Conservation (phyloP, 2,329 filamentous ascomycete genomes). For the Cladophialophora chaetospira region DNA sequence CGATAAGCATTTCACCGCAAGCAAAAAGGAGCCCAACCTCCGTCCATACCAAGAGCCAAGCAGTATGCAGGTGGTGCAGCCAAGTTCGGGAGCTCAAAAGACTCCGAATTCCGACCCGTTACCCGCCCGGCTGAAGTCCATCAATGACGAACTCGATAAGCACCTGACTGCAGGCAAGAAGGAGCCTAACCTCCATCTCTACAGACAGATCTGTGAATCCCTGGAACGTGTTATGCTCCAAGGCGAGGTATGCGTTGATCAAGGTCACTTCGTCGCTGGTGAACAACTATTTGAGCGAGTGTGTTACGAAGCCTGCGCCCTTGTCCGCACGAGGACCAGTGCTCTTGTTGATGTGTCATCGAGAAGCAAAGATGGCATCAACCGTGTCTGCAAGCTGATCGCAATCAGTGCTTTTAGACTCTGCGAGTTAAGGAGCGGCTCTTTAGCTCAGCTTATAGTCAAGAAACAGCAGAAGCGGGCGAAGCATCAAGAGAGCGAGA, state of each 20-base stretch:
- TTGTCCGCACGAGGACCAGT: constrained; percentile 27
- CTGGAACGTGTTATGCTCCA: constrained; percentile 25
- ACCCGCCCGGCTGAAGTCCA: no score
- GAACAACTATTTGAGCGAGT: constrained; percentile 25
- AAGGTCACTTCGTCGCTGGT: constrained; percentile 15
- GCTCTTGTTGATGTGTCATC: constrained; percentile 27
- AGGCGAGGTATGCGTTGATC: constrained; percentile 22
- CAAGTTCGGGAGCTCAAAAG: background rate
- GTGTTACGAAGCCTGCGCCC: constrained; percentile 25
- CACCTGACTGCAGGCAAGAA: constrained; percentile 9
- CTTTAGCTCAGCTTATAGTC: constrained; percentile 9
- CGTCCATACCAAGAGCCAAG: constrained; percentile 19
- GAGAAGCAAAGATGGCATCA: constrained; percentile 26
- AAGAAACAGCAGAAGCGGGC: background rate
- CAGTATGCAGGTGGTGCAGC: background rate
- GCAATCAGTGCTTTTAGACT: constrained; percentile 28
- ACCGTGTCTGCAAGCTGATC: constrained; percentile 29
- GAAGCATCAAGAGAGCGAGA: background rate
- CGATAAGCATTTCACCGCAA: constrained; percentile 10
- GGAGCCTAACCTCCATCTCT: constrained; percentile 23
- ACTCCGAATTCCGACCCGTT: no score
- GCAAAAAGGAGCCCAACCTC: constrained; percentile 17
- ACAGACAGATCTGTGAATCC: constrained; percentile 24
- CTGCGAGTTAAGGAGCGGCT: constrained; percentile 28
- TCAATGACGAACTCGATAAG: constrained; percentile 12